phyloP scores from a whole-genome alignment of 2,329 filamentous ascomycete species.

The Ascochyta clinopodiicola region DNA sequence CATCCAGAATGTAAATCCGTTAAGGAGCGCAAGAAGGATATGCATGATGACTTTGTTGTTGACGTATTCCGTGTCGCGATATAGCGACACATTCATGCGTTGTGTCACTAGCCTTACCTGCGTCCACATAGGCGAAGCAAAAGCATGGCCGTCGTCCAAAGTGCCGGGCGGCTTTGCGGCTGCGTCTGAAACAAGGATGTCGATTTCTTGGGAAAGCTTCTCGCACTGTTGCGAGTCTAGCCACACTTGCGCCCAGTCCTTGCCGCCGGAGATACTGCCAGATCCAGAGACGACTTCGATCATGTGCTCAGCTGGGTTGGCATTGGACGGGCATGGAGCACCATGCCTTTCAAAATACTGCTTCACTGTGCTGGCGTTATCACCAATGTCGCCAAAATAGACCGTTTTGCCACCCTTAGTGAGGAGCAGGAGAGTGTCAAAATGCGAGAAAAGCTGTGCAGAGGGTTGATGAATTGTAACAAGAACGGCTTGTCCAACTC shows the following conservation, averaged over 20 bases:
- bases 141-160: no score
- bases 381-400: slow-evolving; percentile 80
- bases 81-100: no score
- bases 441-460: slow-evolving; percentile 79
- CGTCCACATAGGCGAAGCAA: no score
- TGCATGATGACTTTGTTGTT: not conserved
- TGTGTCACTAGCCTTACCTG: no score
- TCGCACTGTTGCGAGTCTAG: slow-evolving; percentile 25
- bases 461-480: slow-evolving; percentile 89
- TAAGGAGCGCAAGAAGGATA: slow-evolving; percentile 29
- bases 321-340: slow-evolving; percentile 59
- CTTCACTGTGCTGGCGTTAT: slow-evolving; percentile 70
- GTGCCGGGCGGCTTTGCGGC: no score
- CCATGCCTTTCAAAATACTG: slow-evolving; percentile 56
- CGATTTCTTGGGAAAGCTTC: no score
- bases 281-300: slow-evolving; percentile 67
- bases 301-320: slow-evolving; percentile 73
- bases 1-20: slow-evolving; percentile 33
- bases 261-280: not conserved
- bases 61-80: no score
- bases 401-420: slow-evolving; percentile 76
- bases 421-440: slow-evolving; percentile 77
- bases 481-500: slow-evolving; percentile 78
- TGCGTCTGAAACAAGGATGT: no score
- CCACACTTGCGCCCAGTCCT: slow-evolving; percentile 50